These are phyloP conservation scores for Gloeopeniophorella convolvens DNA, from an alignment of 768 basidiomycete genomes.

Conservation along the genomic window DNA sequence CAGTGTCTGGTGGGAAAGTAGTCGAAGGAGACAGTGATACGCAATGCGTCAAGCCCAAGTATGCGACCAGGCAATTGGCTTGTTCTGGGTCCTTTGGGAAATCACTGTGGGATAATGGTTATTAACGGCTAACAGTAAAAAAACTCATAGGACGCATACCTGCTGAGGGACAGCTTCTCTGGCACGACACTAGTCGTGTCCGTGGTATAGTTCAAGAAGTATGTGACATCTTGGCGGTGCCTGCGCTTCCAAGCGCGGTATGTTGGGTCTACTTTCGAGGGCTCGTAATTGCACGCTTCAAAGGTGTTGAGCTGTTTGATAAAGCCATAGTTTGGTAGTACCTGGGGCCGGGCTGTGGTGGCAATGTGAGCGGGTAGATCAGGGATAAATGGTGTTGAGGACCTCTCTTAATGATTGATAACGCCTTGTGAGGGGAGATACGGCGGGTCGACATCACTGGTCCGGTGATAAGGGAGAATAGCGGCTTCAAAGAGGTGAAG, in stretches of 20 bases:
- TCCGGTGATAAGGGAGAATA: background rate
- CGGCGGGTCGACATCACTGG: constrained; percentile 19
- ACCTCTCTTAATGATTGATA: constrained; percentile 34
- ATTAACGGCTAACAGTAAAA: background rate
- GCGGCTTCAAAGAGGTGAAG: background rate
- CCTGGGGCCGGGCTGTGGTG: constrained; percentile 31
- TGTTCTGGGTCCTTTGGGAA: constrained; percentile 49
- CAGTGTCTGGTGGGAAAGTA: constrained; percentile 28
- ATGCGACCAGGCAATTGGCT: constrained; percentile 43
- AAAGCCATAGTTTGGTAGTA: constrained; percentile 44
- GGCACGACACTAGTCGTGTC: constrained; percentile 49
- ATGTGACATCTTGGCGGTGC: constrained; percentile 45
- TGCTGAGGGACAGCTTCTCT: constrained; percentile 45
- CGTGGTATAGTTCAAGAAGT: constrained; percentile 43
- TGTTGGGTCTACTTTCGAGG: constrained; percentile 34
- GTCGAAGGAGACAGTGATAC: constrained; percentile 51
- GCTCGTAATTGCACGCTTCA: constrained; percentile 42
- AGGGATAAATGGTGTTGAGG: constrained; percentile 1
- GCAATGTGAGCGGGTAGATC: constrained; percentile 12
- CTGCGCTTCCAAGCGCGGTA: constrained; percentile 57
- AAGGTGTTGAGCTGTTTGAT: constrained; percentile 54
- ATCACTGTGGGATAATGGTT: constrained; percentile 32
- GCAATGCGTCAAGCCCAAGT: constrained; percentile 48
- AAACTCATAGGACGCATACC: constrained; percentile 26
- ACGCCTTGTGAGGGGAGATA: constrained; percentile 11